These are phyloP conservation scores for Verticillium nonalfalfae DNA, from an alignment of 2,329 filamentous ascomycete species.

Conservation along the genomic window DNA sequence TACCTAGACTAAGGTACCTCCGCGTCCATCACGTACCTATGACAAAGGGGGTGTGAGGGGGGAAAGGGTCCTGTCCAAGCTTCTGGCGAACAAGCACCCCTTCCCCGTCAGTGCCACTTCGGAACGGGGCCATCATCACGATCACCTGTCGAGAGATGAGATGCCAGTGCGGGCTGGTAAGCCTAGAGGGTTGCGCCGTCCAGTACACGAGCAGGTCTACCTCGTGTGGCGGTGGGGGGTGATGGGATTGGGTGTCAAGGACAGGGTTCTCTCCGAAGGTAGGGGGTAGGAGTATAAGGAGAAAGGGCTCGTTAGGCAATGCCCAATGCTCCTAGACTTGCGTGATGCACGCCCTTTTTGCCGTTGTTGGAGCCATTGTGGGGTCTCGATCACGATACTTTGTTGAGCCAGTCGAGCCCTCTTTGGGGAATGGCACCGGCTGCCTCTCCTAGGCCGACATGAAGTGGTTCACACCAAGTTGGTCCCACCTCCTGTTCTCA, in stretches of 20 bases:
- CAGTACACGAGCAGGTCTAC: not conserved
- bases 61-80: not conserved
- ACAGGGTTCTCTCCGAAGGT: not conserved
- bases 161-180: not conserved
- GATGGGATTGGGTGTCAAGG: not conserved
- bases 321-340: not conserved
- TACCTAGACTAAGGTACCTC: too few species aligned
- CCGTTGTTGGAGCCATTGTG: not conserved
- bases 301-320: not conserved
- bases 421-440: not conserved
- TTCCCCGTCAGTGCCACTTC: not conserved
- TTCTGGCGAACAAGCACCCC: not conserved
- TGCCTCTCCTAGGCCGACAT: not conserved
- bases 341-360: not conserved
- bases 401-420: not conserved
- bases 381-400: not conserved
- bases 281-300: not conserved
- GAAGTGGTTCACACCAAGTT: not conserved
- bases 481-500: too few species aligned
- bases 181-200: not conserved
- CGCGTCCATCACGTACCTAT: not conserved
- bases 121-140: not conserved
- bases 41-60: not conserved
- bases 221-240: not conserved
- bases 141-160: not conserved